phyloP scores from a whole-genome alignment of 495 filamentous ascomycete genomes.

The Annulohypoxylon maeteangense region DNA sequence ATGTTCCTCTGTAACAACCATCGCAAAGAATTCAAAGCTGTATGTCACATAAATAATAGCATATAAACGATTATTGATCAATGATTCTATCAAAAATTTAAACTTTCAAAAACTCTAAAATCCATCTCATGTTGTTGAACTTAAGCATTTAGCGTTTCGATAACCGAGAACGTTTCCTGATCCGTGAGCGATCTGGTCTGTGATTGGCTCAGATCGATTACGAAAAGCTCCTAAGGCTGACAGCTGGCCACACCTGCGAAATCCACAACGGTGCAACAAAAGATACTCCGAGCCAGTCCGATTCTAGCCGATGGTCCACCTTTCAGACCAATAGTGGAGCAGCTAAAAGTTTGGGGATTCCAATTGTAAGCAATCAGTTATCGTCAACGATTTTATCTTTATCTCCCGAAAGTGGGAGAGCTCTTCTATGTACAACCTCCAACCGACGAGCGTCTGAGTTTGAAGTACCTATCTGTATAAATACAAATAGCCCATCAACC shows the following conservation, averaged over 20 bases:
- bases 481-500: background rate
- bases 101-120: background rate
- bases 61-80: background rate
- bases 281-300: slow-evolving; percentile 18
- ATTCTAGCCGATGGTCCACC: slow-evolving; percentile 23
- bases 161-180: slow-evolving; percentile 9
- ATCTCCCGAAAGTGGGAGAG: slow-evolving; percentile 2
- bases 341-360: slow-evolving; percentile 27
- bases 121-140: background rate
- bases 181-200: slow-evolving; percentile 6
- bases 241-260: background rate
- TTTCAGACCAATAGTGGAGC: slow-evolving; percentile 32
- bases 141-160: background rate
- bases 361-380: slow-evolving; percentile 35
- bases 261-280: background rate
- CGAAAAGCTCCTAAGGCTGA: background rate
- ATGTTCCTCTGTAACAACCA: background rate
- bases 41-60: no score
- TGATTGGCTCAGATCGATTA: slow-evolving; percentile 19
- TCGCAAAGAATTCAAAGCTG: background rate
- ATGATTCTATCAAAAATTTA: background rate
- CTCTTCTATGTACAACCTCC: slow-evolving; percentile 1
- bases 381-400: slow-evolving; percentile 17
- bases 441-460: background rate
- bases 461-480: background rate